Conservation (phyloP, 2,329 filamentous ascomycete genomes). For the Colletotrichum sp. region DNA sequence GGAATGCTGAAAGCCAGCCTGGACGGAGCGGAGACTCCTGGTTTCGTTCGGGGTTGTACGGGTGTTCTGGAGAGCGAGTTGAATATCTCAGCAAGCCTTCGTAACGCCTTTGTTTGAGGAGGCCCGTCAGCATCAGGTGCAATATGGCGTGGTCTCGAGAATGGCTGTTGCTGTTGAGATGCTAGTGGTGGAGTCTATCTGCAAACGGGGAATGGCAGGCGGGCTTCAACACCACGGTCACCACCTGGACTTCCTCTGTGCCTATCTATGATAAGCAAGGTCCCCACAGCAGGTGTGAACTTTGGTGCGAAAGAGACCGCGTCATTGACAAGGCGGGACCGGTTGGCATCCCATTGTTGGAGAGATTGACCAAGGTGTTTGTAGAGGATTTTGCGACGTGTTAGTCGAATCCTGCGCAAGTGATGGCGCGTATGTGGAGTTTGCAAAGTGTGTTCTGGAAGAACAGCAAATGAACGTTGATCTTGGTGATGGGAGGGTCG, state of each 20-base stretch:
- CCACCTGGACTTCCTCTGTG: neutral
- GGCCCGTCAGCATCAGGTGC: neutral
- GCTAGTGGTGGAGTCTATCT: neutral
- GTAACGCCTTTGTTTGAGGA: neutral
- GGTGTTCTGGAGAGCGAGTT: neutral
- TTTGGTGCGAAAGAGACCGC: neutral
- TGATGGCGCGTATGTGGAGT: neutral
- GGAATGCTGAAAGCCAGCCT: neutral
- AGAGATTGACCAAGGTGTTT: neutral
- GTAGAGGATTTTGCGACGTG: neutral
- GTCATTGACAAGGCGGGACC: slow-evolving; percentile 24
- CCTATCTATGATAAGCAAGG: neutral
- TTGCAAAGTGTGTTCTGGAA: neutral
- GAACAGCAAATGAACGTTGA: neutral
- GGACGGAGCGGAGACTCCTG: neutral
- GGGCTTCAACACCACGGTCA: neutral
- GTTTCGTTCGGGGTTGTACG: neutral
- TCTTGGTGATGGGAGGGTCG: neutral
- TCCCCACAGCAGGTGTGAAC: neutral
- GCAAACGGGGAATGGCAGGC: neutral
- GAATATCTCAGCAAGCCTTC: neutral
- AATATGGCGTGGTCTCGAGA: neutral
- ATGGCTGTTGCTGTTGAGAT: neutral
- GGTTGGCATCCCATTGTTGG: neutral
- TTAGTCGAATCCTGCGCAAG: neutral